A percentile compares a stretch with the other conserved stretches of the same genome.
These are phyloP conservation scores for Tricholoma sp. DNA, from an alignment of 768 basidiomycete genomes.

Conservation along the genomic window DNA sequence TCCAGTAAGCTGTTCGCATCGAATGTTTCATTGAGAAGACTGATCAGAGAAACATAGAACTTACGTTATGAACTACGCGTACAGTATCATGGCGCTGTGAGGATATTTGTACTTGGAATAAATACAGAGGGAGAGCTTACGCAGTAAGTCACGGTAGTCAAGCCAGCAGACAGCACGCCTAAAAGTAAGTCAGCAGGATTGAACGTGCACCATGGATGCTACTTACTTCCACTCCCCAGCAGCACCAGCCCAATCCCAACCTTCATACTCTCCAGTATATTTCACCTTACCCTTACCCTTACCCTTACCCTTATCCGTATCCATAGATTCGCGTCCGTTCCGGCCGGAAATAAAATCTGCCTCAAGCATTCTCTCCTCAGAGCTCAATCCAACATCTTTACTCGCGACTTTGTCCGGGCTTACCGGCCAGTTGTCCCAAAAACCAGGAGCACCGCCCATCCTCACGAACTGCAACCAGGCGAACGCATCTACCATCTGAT, in stretches of 20 bases:
- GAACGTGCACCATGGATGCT: background rate
- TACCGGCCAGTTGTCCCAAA: slow-evolving; percentile 26
- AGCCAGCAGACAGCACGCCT: slow-evolving; percentile 58
- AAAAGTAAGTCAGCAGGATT: background rate
- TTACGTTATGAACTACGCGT: slow-evolving; percentile 34
- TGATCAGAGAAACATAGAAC: background rate
- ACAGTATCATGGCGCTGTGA: background rate
- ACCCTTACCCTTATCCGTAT: background rate
- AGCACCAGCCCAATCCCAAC: slow-evolving; percentile 61
- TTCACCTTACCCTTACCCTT: slow-evolving; percentile 17
- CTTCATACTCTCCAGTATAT: slow-evolving; percentile 19
- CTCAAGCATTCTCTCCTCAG: background rate
- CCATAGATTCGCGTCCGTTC: background rate
- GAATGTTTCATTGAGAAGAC: slow-evolving; percentile 2
- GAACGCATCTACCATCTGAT: slow-evolving; percentile 12
- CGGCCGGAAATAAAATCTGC: background rate
- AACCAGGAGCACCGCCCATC: slow-evolving; percentile 36
- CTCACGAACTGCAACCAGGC: slow-evolving; percentile 28
- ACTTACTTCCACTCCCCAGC: slow-evolving; percentile 50
- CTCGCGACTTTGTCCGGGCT: slow-evolving; percentile 9
- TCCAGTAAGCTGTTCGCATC: slow-evolving; percentile 11
- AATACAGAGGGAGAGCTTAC: slow-evolving; percentile 27
- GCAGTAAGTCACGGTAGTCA: slow-evolving; percentile 49
- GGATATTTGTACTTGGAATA: background rate
- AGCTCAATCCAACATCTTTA: background rate